These are phyloP conservation scores for Calocybe gambosa DNA, from an alignment of 1,284 basidiomycete species.

Conservation along the genomic window DNA sequence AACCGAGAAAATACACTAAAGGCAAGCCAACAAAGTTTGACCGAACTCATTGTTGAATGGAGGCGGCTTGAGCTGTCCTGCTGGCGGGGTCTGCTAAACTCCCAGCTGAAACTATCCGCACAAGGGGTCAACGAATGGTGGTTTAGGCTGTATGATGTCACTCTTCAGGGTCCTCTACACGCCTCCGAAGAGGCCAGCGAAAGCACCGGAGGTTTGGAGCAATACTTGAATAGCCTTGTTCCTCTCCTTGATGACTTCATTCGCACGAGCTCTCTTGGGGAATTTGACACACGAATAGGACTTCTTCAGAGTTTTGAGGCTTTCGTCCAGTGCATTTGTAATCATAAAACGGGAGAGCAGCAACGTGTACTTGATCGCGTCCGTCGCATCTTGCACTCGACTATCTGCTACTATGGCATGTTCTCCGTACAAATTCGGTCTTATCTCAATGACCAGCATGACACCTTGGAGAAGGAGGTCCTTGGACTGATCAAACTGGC, in stretches of 20 bases:
- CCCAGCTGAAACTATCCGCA: constrained; percentile 59
- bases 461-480: constrained; percentile 75
- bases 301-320: constrained; percentile 68
- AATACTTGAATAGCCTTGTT: constrained; percentile 66
- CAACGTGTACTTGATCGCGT: constrained; percentile 40
- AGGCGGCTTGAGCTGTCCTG: constrained; percentile 83
- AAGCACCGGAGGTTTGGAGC: constrained; percentile 27
- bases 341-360: constrained; percentile 21
- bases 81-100: constrained; percentile 82
- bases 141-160: constrained; percentile 85
- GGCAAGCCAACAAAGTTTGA: constrained; percentile 61
- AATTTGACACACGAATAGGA: constrained; percentile 67
- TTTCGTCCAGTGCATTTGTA: constrained; percentile 37
- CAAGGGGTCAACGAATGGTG: constrained; percentile 79
- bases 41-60: constrained; percentile 83
- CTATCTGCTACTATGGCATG: constrained; percentile 63
- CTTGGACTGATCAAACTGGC: constrained; percentile 88
- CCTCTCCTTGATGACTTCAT: constrained; percentile 84
- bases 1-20: constrained; percentile 82
- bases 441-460: constrained; percentile 56
- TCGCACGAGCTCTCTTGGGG: constrained; percentile 74
- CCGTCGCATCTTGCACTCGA: constrained; percentile 59
- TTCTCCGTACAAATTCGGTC: constrained; percentile 49
- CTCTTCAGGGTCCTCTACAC: constrained; percentile 60
- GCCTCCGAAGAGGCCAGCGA: constrained; percentile 32